These are phyloP conservation scores for Kodamaea sagamina DNA, from an alignment of 805 yeast species.

Conservation along the genomic window DNA sequence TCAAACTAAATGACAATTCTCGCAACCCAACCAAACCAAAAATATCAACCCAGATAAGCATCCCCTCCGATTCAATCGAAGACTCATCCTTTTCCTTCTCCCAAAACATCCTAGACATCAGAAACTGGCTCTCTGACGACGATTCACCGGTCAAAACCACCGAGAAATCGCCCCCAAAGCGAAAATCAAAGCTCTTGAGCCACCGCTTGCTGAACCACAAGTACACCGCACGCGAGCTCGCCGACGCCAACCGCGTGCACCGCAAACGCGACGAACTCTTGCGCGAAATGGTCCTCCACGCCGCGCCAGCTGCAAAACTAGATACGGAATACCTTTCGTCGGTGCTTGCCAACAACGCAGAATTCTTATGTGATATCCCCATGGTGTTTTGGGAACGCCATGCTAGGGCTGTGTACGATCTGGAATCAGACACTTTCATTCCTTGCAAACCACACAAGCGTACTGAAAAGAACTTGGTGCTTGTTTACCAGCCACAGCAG, in stretches of 20 bases:
- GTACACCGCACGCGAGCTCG: constrained; percentile 32
- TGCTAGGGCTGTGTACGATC: constrained; percentile 50
- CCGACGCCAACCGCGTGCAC: constrained; percentile 35
- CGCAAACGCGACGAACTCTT: constrained; percentile 53
- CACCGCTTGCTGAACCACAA: constrained; percentile 14
- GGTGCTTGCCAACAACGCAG: constrained; percentile 22
- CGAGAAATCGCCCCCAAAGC: constrained; percentile 3
- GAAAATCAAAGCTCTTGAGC: constrained; percentile 3
- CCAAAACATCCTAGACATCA: constrained; percentile 18
- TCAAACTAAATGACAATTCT: no score
- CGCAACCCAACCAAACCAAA: no score
- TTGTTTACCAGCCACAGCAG: constrained; percentile 50
- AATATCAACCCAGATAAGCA: no score
- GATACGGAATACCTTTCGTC: background rate
- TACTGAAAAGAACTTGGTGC: constrained; percentile 46
- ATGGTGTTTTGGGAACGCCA: constrained; percentile 54
- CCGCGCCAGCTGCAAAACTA: background rate
- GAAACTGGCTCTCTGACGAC: constrained; percentile 28
- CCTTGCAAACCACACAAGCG: constrained; percentile 48
- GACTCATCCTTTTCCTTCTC: constrained; percentile 23
- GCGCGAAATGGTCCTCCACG: constrained; percentile 47
- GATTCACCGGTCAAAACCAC: constrained; percentile 10
- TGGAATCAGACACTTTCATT: constrained; percentile 50
- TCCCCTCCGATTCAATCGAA: constrained; percentile 16
- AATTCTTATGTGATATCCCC: constrained; percentile 36